Evolutionary conservation across 352 stramenopile species (phyloP), one percentile per base, ranked within the genome.

Genomic region (Pythium brassicae): DNA sequence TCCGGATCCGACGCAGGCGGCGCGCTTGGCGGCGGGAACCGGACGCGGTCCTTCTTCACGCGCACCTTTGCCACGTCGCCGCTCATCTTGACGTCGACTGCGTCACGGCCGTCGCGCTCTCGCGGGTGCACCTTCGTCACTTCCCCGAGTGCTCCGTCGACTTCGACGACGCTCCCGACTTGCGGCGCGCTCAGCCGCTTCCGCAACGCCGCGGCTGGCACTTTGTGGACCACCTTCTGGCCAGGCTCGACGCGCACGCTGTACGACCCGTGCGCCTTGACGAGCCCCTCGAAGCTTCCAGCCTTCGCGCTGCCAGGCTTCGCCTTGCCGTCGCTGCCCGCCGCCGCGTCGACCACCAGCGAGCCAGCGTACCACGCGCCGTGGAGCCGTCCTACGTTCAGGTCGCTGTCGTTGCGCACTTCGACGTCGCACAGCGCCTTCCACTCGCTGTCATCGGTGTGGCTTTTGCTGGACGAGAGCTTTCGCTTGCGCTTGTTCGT

Each of bases 131-230:
- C 50, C 14, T 68, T 63, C 25, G 68, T 86, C 19, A 89, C 68
- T 68, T 92, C 74, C 50, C 75, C 82, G 15, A 89, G 61, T 22
- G 64, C 46, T 4, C 77, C 82, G 63, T 89, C 82, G 17, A 89
- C 68, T 29, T 87, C 75, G 39, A 92, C 77, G 12, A 92, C 72
- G 55, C 82, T 92, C 15, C 82, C 82, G 11, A 87, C 54, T 67
- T 89, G 78, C 3, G 82, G 78, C 9, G 62, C 35, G 25, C 61
- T 52, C 4, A 49, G 44, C 29, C 74, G 66, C 14, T 65, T 57
- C 10, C 82, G 79, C 50, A 92, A 43, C 12, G 51, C 68, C 19
- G 74, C 55, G 50, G 57, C 61, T 46, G 75, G 68, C 12, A 92
- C 61, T 10, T 87, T 78, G 32, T 64, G 68, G 20, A 87, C 53